phyloP scores from a whole-genome alignment of 495 filamentous ascomycete genomes.

The Platismatia glauca region DNA sequence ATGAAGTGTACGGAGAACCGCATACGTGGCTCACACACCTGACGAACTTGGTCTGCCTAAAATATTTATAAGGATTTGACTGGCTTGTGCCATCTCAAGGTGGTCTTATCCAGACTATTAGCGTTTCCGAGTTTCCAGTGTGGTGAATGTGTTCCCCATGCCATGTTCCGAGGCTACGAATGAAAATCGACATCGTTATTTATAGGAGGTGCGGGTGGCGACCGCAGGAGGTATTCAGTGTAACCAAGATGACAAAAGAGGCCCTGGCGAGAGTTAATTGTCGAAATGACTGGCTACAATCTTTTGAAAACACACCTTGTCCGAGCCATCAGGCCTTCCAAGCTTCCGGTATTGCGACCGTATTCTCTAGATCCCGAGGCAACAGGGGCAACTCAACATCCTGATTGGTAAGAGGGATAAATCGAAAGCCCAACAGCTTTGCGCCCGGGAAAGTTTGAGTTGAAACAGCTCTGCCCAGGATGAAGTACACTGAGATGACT shows the following conservation, averaged over 20 bases:
- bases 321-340: background rate
- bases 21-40: background rate
- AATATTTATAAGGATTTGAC: too few relatives aligned
- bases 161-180: background rate
- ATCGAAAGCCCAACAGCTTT: background rate
- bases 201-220: too few relatives aligned
- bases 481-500: too few relatives aligned
- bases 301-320: background rate
- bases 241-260: background rate
- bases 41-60: background rate
- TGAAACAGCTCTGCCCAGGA: too few relatives aligned
- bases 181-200: too few relatives aligned
- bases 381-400: background rate
- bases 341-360: background rate
- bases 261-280: background rate
- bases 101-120: background rate
- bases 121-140: background rate
- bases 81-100: background rate
- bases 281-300: background rate
- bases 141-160: background rate
- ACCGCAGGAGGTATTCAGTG: background rate
- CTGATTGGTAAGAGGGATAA: background rate
- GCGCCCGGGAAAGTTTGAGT: too few relatives aligned
- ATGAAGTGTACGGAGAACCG: background rate
- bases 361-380: background rate